Base-by-base conservation (phyloP, 768 basidiomycete species). In the Phylloporus scabripes region DNA sequence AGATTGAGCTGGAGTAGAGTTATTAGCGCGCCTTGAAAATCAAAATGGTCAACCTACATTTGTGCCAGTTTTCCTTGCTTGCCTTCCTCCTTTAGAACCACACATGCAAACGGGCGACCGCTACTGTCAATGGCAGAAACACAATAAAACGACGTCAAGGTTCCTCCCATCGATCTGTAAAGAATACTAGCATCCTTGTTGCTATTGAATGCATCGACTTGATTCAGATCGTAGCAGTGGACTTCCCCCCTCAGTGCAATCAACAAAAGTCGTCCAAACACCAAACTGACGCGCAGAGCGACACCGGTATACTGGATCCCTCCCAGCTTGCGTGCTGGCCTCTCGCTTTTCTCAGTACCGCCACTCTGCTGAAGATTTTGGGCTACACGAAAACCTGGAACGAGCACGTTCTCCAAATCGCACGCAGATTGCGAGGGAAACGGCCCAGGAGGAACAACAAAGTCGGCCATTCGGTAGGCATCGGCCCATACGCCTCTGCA, bases 21-120 rank as follows among this genome's bases (percentile, higher is more conserved):
- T 1, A n/a, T 42, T 24, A 28, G n/a, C 8, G 24, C 18, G 7
- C 7, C 12, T 14, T 17, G 17, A 17, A 24, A n/a, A 7, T 24
- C 28, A n/a, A 39, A n/a, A n/a, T n/a, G n/a, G n/a, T n/a, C n/a
- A n/a, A 7, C 50, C 15, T 33, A 60, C 59, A 34, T 37, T 37
- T 49, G 39, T 31, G 10, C 44, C 18, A 7, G 24, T 20, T 24
- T 36, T 8, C 12, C 5, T 6, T 6, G 26, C 5, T 14, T 20
- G 4, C 2, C 38, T 23, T 0, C 40, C 31, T 61, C 59, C 20
- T 23, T 43, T 34, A 56, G 5, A 2, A 56, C 51, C 2, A 20
- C 45, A 21, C 59, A 60, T 9, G 57, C 47, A 31, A 62, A 62
- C 15, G 51, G 51, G 7, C 45, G 40, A 21, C 59, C 59, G 7